A percentile compares a stretch with the other conserved stretches of the same genome.
Evolutionary conservation across 1,284 basidiomycete genomes (phyloP).

Genomic region (Malassezia equina): DNA sequence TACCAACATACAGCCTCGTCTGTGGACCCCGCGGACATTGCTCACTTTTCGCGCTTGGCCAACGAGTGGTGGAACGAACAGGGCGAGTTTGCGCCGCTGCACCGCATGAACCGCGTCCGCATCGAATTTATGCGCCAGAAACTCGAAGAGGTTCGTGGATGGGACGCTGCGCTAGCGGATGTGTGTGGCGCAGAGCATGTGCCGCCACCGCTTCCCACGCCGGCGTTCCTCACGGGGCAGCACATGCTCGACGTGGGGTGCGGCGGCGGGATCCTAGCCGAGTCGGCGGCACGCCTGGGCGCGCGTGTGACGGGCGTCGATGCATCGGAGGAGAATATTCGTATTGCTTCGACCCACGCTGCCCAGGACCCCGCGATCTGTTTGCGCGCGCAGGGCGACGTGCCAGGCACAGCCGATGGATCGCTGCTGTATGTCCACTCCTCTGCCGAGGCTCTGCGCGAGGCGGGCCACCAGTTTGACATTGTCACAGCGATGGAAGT

Average conservation of each 20-base stretch:
- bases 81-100: slow-evolving; percentile 80
- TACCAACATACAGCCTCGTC: slow-evolving; percentile 18
- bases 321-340: slow-evolving; percentile 75
- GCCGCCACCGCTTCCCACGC: slow-evolving; percentile 44
- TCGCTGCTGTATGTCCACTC: slow-evolving; percentile 62
- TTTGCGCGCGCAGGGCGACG: background rate
- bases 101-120: slow-evolving; percentile 88
- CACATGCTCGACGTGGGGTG: slow-evolving; percentile 79
- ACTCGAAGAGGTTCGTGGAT: slow-evolving; percentile 43
- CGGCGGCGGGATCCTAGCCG: slow-evolving; percentile 85
- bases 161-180: slow-evolving; percentile 29
- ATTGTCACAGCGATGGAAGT: slow-evolving; percentile 97
- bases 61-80: slow-evolving; percentile 93
- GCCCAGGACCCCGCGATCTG: slow-evolving; percentile 58
- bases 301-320: slow-evolving; percentile 79
- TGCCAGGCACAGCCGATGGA: slow-evolving; percentile 5
- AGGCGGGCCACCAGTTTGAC: slow-evolving; percentile 59
- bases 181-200: slow-evolving; percentile 2
- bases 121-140: slow-evolving; percentile 77
- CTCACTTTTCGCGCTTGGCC: slow-evolving; percentile 81
- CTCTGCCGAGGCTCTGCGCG: slow-evolving; percentile 61
- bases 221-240: slow-evolving; percentile 53
- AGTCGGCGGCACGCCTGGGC: slow-evolving; percentile 78
- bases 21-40: slow-evolving; percentile 51
- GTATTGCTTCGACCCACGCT: slow-evolving; percentile 74